Base-by-base conservation (phyloP, 2,329 filamentous ascomycete species). In the Tolypocladium cylindrosporum region DNA sequence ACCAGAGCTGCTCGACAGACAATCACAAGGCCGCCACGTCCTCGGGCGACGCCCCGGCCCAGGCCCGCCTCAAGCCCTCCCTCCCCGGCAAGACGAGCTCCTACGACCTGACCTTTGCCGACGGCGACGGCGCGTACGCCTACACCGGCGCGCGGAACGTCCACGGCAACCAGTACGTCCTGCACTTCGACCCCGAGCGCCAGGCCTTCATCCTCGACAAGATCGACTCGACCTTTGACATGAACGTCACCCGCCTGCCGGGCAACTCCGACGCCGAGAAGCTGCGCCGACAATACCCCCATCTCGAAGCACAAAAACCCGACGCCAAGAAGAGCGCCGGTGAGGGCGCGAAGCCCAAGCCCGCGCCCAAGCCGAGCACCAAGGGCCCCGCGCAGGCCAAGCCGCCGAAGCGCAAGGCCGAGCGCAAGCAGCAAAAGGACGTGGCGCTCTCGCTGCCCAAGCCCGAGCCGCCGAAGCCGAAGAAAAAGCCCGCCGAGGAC, bases 201-300 rank as follows among this genome's bases (percentile, higher is more conserved):
- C 85, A 93, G 67, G 87, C 82, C 58, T 94, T 94, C 63, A 85
- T 94, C 36, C 80, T 97, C 57, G 91, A 97, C 74, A 85, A 85
- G 55, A 77, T 97, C 57, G 84, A 90, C 68, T 88, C 86, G n/a
- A 86, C 86, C 43, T 88, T 96, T 73, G 87, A 90, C 67, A 92
- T 96, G 87, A 97, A 96, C 71, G 75, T 96, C 57, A 85, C 83
- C 56, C 84, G 81, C 57, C 85, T 85, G 16, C 89, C 88, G 2
- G 82, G 79, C 62, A 86, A 87, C 65, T 75, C 79, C 57, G 83
- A 90, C 63, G 73, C 79, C 56, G 81, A 82, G 37, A 83, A 80
- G 65, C 77, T 95, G 45, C 79, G 83, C 54, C 80, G 84, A 55
- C 80, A 87, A 66, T 86, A 90, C 67, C 78, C 84, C 11, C 89